Evolutionary conservation across 495 filamentous ascomycete species (phyloP).

Genomic region (Neurospora terricola): DNA sequence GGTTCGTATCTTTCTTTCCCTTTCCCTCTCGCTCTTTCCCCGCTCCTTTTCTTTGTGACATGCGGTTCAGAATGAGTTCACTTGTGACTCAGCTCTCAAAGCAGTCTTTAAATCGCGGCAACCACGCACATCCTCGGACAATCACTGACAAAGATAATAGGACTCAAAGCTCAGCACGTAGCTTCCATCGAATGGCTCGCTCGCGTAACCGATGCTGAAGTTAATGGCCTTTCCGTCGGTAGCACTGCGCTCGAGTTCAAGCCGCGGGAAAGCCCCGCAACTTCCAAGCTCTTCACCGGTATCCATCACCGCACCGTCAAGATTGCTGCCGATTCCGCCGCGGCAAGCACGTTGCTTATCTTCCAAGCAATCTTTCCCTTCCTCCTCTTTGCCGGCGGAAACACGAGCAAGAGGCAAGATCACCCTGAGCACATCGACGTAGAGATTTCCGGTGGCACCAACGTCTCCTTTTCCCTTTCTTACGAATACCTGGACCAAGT

Average conservation of each 20-base stretch:
- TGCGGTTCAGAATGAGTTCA: background rate
- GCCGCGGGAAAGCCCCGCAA: constrained; percentile 30
- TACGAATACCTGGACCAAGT: constrained; percentile 74
- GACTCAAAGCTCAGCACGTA: constrained; percentile 69
- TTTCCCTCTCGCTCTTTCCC: constrained; percentile 4
- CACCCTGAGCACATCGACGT: constrained; percentile 34
- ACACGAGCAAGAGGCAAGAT: constrained; percentile 16
- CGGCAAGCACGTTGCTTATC: constrained; percentile 54
- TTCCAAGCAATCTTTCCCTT: constrained; percentile 78
- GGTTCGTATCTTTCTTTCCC: constrained; percentile 17
- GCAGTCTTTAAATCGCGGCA: background rate
- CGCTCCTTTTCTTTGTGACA: background rate
- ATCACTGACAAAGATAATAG: constrained; percentile 19
- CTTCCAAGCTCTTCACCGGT: constrained; percentile 10
- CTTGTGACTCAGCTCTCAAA: background rate
- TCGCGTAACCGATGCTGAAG: constrained; percentile 47
- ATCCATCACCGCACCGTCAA: constrained; percentile 26
- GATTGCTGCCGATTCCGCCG: constrained; percentile 32
- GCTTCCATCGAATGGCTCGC: constrained; percentile 58
- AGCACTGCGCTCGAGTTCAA: constrained; percentile 44
- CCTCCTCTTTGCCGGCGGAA: constrained; percentile 47
- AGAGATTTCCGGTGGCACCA: constrained; percentile 68
- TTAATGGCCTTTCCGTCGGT: constrained; percentile 45
- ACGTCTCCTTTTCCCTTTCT: constrained; percentile 59
- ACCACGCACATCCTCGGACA: background rate